Percentiles rank a stretch among this genome's conserved stretches.
phyloP scores from a whole-genome alignment of 108 stramenopile genomes.

The Fragilaria radians region DNA sequence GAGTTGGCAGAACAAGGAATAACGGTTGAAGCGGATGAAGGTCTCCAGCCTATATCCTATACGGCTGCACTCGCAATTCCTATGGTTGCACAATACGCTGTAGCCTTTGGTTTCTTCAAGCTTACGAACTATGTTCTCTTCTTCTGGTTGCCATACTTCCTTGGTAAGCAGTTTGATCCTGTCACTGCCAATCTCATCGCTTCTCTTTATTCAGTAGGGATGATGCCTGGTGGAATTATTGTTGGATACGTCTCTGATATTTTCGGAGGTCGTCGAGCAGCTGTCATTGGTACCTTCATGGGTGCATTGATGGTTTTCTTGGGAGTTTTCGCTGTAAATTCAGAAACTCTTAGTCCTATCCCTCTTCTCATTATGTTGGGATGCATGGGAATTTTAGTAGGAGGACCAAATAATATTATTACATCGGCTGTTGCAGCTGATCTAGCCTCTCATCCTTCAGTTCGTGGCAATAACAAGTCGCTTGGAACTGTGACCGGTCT shows the following conservation, averaged over 20 bases:
- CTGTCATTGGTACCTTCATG: slow-evolving; percentile 91
- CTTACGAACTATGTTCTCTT: slow-evolving; percentile 95
- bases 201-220: slow-evolving; percentile 91
- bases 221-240: slow-evolving; percentile 98
- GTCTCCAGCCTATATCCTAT: slow-evolving; percentile 76
- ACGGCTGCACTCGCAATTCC: slow-evolving; percentile 79
- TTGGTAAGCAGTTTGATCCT: slow-evolving; percentile 83
- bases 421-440: slow-evolving; percentile 96
- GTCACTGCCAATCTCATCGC: slow-evolving; percentile 90
- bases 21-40: slow-evolving; percentile 50
- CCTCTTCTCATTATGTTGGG: slow-evolving; percentile 81
- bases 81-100: slow-evolving; percentile 89
- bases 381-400: slow-evolving; percentile 94
- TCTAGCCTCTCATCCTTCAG: slow-evolving; percentile 90
- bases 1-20: slow-evolving; percentile 50
- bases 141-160: slow-evolving; percentile 95
- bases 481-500: slow-evolving; percentile 96
- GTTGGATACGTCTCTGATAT: slow-evolving; percentile 90
- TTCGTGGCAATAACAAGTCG: slow-evolving; percentile 90
- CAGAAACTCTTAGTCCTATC: slow-evolving; percentile 63
- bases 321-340: slow-evolving; percentile 71
- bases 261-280: slow-evolving; percentile 92
- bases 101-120: slow-evolving; percentile 98
- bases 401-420: slow-evolving; percentile 97
- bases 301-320: slow-evolving; percentile 74